Percentiles rank a stretch among this genome's conserved stretches.
phyloP scores from a whole-genome alignment of 2,329 filamentous ascomycete genomes.

The Sporothrix luriei region DNA sequence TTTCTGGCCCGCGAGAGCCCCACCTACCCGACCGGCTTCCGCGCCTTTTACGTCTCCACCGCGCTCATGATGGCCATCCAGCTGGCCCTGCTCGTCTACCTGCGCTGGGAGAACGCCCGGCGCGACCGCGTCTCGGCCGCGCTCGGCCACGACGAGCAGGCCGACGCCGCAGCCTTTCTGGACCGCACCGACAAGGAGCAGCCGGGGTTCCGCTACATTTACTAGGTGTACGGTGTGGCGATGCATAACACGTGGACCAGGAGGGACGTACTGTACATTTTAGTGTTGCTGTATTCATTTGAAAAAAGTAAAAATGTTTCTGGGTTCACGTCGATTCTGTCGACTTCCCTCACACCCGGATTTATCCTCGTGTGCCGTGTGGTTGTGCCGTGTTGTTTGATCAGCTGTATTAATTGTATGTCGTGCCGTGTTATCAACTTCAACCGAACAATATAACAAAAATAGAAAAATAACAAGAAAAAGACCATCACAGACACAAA shows the following conservation, averaged over 20 bases:
- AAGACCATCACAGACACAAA: not conserved
- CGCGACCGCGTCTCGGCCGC: constrained; percentile 28
- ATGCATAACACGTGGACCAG: too few relatives aligned
- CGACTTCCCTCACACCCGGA: not conserved
- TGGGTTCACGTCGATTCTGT: too few relatives aligned
- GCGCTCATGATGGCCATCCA: constrained; percentile 53
- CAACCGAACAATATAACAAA: not conserved
- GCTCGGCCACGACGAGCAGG: constrained; percentile 26
- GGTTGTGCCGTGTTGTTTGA: not conserved
- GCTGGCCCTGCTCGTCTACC: constrained; percentile 53
- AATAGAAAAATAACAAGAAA: not conserved
- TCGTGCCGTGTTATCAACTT: not conserved
- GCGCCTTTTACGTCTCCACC: constrained; percentile 68
- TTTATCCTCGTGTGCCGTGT: constrained; percentile 11
- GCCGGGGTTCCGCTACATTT: constrained; percentile 32
- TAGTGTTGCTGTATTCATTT: too few relatives aligned
- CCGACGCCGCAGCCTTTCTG: constrained; percentile 24
- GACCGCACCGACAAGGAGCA: constrained; percentile 33
- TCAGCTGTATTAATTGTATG: too few relatives aligned
- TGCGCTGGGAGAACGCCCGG: constrained; percentile 27
- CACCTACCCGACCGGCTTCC: constrained; percentile 63
- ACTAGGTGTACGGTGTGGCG: not conserved
- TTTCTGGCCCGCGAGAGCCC: constrained; percentile 62
- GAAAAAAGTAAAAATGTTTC: too few relatives aligned
- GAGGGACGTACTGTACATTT: too few relatives aligned